phyloP scores from a whole-genome alignment of 257 asterid genomes.

The Thymus quinquecostatus region DNA sequence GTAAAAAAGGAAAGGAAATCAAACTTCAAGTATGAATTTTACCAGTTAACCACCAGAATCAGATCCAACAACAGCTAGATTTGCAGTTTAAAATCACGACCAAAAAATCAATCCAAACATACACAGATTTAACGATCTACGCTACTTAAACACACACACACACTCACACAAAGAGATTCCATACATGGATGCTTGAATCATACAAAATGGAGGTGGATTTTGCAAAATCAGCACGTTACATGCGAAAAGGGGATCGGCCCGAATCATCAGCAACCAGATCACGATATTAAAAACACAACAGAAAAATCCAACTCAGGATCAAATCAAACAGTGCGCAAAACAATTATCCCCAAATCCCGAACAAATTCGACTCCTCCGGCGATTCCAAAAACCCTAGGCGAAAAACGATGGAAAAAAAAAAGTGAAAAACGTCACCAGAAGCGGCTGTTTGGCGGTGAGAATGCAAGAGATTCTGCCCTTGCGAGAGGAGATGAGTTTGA shows the following conservation, averaged over 20 bases:
- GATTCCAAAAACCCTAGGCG: not conserved
- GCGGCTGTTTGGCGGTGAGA: slow-evolving; percentile 55
- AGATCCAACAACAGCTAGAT: no score
- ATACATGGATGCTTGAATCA: no score
- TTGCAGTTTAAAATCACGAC: no score
- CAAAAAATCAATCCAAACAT: not conserved
- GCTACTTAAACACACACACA: not conserved
- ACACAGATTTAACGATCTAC: not conserved
- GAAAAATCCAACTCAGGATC: not conserved
- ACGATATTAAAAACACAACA: not conserved
- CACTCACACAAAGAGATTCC: not conserved
- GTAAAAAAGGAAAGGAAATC: not conserved
- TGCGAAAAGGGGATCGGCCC: not conserved
- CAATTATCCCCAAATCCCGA: not conserved
- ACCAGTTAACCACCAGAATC: no score
- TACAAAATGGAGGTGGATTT: not conserved
- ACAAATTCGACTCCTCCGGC: not conserved
- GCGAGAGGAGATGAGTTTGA: slow-evolving; percentile 50
- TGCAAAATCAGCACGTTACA: not conserved
- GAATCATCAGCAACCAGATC: not conserved
- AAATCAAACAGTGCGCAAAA: not conserved
- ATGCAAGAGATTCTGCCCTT: slow-evolving; percentile 75
- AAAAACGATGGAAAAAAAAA: not conserved
- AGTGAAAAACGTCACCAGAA: slow-evolving; percentile 47
- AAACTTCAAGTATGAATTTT: not conserved